A percentile compares a stretch with the other conserved stretches of the same genome.
Conservation (phyloP, 2,329 filamentous ascomycete genomes). For the Cladosporium sp. region DNA sequence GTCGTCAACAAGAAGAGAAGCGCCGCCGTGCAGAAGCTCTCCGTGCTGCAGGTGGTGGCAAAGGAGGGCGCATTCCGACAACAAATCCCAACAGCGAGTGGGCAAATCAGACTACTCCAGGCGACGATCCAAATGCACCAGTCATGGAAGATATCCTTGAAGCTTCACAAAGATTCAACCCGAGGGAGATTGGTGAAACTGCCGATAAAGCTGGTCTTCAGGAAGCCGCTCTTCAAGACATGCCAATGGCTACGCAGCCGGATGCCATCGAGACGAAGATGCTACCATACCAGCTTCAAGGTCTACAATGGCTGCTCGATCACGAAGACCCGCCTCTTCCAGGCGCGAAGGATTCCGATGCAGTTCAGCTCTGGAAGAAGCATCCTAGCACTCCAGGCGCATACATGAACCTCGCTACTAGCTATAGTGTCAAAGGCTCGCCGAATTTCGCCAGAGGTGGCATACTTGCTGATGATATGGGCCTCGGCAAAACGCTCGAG, state of each 20-base stretch:
- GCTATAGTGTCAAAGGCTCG: constrained; percentile 54
- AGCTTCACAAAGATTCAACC: constrained; percentile 63
- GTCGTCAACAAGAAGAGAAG: constrained; percentile 17
- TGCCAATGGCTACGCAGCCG: constrained; percentile 71
- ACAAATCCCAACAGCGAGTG: constrained; percentile 10
- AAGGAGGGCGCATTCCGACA: constrained; percentile 9
- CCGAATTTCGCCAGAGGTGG: constrained; percentile 72
- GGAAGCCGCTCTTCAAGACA: constrained; percentile 64
- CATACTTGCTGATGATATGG: constrained; percentile 90
- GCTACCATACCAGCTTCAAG: constrained; percentile 76
- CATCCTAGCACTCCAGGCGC: constrained; percentile 22
- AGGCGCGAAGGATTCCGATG: constrained; percentile 49
- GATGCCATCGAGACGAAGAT: constrained; percentile 60
- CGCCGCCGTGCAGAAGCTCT: constrained; percentile 24
- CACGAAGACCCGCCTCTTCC: constrained; percentile 71
- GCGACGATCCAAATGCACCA: constrained; percentile 25
- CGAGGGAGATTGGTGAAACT: constrained; percentile 60
- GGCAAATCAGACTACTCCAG: constrained; percentile 18
- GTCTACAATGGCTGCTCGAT: constrained; percentile 73
- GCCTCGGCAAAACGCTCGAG: constrained; percentile 82
- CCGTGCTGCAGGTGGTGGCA: constrained; percentile 20
- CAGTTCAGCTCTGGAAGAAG: constrained; percentile 75
- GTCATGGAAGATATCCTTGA: constrained; percentile 62
- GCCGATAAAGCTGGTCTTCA: constrained; percentile 67
- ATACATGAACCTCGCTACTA: constrained; percentile 68